Evolutionary conservation across 352 stramenopile species (phyloP), one percentile per base, ranked within the genome.

Genomic region (Globisporangium ultimum): DNA sequence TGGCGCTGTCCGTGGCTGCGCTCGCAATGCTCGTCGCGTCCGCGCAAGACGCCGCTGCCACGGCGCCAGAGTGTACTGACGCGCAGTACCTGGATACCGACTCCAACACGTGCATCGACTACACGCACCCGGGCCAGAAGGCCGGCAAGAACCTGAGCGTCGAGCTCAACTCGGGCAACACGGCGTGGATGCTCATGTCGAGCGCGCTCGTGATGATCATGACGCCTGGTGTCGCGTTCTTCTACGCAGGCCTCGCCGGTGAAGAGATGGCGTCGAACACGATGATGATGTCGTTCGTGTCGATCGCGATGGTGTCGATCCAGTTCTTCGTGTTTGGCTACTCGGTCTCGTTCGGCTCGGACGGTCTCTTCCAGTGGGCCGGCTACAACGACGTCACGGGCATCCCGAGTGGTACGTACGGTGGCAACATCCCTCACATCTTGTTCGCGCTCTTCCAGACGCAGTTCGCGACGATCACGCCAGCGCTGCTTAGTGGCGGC

Each of bases 391-490:
- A 87, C 68, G 75, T 89, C 13, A 71, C 61, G n/a, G 61, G 63
- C 17, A 61, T 57, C 20, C 63, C 70, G 8, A 76, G 71, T 48
- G 76, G 74, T 49, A 72, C 78, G 1, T 90, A 91, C 60, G 80
- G 76, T 20, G 61, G 66, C 20, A 48, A 70, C 20, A 89, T 93
- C 58, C 87, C 87, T 11, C 73, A 89, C 53, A 71, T 81, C 20
- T 50, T 91, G 21, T 92, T 87, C 63, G 80, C 81, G 34, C 72
- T 93, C 58, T 95, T 89, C 66, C 87, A 95, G 66, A 89, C 80
- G 14, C 81, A 89, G 53, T 95, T 93, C 55, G 87, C 87, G 13
- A 86, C 82, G 56, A 89, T 95, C 61, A 88, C 80, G 0, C 85
- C 86, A 8, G 85, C 84, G 2, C 59, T 93, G 20, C 68, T 96